phyloP scores from a whole-genome alignment of 1,284 basidiomycete genomes.

The Trichosporon asahii region DNA sequence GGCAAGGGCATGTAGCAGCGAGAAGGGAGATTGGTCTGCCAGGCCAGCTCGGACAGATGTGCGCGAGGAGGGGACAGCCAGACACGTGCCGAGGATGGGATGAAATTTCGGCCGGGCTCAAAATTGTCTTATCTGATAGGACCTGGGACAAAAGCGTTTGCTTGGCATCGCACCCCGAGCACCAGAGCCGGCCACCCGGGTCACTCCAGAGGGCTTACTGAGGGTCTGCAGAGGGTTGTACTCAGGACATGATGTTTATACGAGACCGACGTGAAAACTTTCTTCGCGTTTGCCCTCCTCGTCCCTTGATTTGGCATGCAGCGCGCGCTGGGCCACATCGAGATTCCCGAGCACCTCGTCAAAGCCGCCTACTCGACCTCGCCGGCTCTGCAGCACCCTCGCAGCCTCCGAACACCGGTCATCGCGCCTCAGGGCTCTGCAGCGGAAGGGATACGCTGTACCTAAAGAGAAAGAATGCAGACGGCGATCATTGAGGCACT shows the following conservation, averaged over 20 bases:
- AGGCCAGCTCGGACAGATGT: background rate
- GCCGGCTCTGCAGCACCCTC: background rate
- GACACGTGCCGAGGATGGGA: background rate
- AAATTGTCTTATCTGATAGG: constrained; percentile 7
- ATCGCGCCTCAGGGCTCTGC: background rate
- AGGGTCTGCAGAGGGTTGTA: background rate
- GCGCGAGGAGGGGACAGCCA: background rate
- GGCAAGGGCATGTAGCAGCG: background rate
- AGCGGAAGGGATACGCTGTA: background rate
- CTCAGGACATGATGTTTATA: background rate
- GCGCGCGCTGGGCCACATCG: background rate
- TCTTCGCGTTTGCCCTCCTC: background rate
- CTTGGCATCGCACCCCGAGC: background rate
- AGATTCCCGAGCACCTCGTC: background rate
- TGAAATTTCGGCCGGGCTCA: background rate
- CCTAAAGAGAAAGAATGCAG: background rate
- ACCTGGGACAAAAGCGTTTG: background rate
- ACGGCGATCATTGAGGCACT: constrained; percentile 3
- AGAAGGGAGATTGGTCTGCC: background rate
- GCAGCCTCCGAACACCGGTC: background rate
- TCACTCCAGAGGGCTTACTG: background rate
- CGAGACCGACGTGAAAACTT: background rate
- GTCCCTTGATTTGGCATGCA: background rate
- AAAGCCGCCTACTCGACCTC: background rate
- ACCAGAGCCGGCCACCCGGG: background rate